A percentile compares a stretch with the other conserved stretches of the same genome.
phyloP scores from a whole-genome alignment of 371 early-diverging fungal genomes.

The Apophysomyces trapeziformis region DNA sequence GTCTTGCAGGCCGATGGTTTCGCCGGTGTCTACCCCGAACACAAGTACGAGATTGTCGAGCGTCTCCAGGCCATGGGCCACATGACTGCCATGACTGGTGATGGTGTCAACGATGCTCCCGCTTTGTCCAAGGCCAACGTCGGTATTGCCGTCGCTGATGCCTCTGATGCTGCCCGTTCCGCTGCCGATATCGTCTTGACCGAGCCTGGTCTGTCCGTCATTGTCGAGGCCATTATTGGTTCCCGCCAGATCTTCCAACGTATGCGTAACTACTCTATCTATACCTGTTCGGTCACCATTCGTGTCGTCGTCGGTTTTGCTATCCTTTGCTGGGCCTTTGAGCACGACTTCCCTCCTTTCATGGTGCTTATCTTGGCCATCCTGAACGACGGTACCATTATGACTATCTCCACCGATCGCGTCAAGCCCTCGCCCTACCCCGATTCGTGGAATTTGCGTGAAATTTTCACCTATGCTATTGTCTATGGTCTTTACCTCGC shows the following conservation, averaged over 20 bases:
- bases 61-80: slow-evolving; percentile 78
- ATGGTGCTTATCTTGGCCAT: slow-evolving; percentile 53
- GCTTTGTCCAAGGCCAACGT: slow-evolving; percentile 84
- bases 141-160: slow-evolving; percentile 80
- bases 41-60: slow-evolving; percentile 89
- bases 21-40: slow-evolving; percentile 89
- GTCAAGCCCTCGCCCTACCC: slow-evolving; percentile 53
- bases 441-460: slow-evolving; percentile 53
- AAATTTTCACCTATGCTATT: slow-evolving; percentile 54
- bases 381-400: slow-evolving; percentile 57
- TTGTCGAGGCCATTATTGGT: slow-evolving; percentile 61
- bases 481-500: slow-evolving; percentile 52
- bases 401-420: slow-evolving; percentile 56
- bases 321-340: slow-evolving; percentile 52
- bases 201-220: slow-evolving; percentile 71
- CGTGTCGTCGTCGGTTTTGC: slow-evolving; percentile 60
- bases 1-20: slow-evolving; percentile 79
- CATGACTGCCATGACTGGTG: slow-evolving; percentile 90
- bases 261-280: slow-evolving; percentile 57
- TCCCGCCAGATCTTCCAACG: slow-evolving; percentile 69
- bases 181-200: slow-evolving; percentile 75
- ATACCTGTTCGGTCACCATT: slow-evolving; percentile 58
- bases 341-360: slow-evolving; percentile 59
- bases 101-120: slow-evolving; percentile 94
- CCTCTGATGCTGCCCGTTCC: slow-evolving; percentile 71